Base-by-base conservation (phyloP, 768 basidiomycete species). In the Candolleomyces aberdarensis region DNA sequence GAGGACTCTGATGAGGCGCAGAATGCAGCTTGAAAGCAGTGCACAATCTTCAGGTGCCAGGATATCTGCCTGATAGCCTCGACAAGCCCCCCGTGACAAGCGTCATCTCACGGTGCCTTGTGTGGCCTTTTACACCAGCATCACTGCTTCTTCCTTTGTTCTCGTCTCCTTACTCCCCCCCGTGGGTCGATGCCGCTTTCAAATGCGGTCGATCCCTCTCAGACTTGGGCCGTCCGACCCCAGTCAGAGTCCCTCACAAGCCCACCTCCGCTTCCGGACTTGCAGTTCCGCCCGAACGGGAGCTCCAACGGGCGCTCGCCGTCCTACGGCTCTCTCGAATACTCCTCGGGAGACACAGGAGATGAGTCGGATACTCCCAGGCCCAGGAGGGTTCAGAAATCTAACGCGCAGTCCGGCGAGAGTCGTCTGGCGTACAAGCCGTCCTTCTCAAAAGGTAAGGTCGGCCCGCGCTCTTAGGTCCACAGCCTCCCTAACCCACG, bases 401-500 rank as follows among this genome's bases (percentile, higher is more conserved):
- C 51, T 13, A 32, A 52, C 29, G 32, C 51, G 26, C 26, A 26
- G 26, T 26, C 26, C 3, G 26, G 26, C 7, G 51, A 19, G 13
- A 49, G 49, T 46, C 48, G 59, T 29, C 15, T 60, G n/a, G 40
- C 54, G 13, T 61, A 61, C 56, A 51, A 61, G 47, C 56, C 48
- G 6, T 56, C 54, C 32, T 57, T 61, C 36, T 22, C 39, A 5
- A 61, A 61, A 52, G 44, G 60, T 61, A 52, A 20, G 55, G 50
- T 31, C 46, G 36, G 36, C 17, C 44, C 22, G 15, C 29, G 31
- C 40, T 58, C 19, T 61, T 5, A 56, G 59, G 31, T 26, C 47
- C 32, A 11, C 31, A 48, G 10, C 17, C 19, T 36, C 13, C 58
- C 63, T 76, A 54, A 73, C 69, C 19, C 65, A 50, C 49, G 48